These are phyloP conservation scores for Colletotrichum kahawae DNA, from an alignment of 2,329 filamentous ascomycete genomes.

Conservation along the genomic window DNA sequence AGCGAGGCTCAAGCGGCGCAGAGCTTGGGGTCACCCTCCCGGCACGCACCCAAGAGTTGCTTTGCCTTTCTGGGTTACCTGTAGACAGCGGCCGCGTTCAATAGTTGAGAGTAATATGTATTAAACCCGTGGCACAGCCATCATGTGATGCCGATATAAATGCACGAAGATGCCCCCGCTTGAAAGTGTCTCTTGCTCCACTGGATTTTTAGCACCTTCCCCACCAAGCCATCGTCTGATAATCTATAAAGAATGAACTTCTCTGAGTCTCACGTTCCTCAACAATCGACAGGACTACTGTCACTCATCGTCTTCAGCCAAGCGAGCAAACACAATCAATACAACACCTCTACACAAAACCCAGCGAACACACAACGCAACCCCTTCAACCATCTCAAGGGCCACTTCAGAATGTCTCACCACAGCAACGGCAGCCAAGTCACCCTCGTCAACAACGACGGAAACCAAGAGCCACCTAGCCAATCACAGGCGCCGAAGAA, in stretches of 20 bases:
- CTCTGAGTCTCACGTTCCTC: not conserved
- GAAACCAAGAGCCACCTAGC: not conserved
- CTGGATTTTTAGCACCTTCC: not conserved
- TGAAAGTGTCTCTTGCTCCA: not conserved
- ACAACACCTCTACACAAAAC: not conserved
- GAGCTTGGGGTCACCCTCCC: not conserved
- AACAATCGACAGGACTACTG: not conserved
- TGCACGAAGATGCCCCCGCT: not conserved
- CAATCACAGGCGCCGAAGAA: slow-evolving; percentile 16
- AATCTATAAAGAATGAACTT: not conserved
- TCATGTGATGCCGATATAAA: not conserved
- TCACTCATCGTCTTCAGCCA: not conserved
- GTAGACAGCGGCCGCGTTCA: not conserved
- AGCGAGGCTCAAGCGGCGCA: not conserved
- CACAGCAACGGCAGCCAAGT: not conserved
- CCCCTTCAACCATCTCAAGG: not conserved
- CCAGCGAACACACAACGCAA: not conserved
- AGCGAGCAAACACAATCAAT: not conserved
- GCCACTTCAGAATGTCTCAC: not conserved
- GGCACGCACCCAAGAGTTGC: not conserved
- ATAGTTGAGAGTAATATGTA: not conserved
- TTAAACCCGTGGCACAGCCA: not conserved
- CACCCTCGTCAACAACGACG: not conserved
- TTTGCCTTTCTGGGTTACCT: not conserved
- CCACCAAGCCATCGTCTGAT: not conserved